Conservation (phyloP, 768 basidiomycete species). For the Mycena epipterygia region DNA sequence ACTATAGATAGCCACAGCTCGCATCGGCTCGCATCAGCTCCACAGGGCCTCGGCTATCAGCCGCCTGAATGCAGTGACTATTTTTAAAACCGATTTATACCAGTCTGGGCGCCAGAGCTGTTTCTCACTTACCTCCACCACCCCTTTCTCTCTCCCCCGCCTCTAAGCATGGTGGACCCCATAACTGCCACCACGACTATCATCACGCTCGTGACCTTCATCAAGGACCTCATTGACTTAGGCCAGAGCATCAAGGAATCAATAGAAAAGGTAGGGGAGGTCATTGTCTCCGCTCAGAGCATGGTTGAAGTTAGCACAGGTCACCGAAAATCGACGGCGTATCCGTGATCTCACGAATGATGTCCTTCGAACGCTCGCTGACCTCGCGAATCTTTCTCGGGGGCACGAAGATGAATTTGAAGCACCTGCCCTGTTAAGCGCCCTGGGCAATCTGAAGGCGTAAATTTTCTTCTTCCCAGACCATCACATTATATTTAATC, state of each 20-base stretch:
- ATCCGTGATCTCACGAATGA: conserved; percentile 6
- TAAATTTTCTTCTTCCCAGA: neutral
- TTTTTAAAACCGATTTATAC: too few relatives aligned
- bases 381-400: conserved; percentile 3
- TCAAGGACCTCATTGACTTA: neutral
- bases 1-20: too few relatives aligned
- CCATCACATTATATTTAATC: neutral
- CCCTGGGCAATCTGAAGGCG: conserved; percentile 20
- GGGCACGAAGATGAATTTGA: too few relatives aligned
- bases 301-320: too few relatives aligned
- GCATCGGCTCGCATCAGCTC: too few relatives aligned
- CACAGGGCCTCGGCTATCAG: too few relatives aligned
- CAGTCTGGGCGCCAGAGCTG: too few relatives aligned
- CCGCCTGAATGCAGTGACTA: too few relatives aligned
- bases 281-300: too few relatives aligned
- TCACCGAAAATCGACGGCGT: neutral
- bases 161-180: too few relatives aligned
- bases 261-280: too few relatives aligned
- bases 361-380: neutral
- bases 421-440: conserved; percentile 23
- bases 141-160: neutral
- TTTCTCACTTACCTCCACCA: neutral
- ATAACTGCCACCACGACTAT: neutral
- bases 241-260: too few relatives aligned
- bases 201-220: neutral